Percentiles rank a stretch among this genome's conserved stretches.
These are phyloP conservation scores for Bifiguratus adelaidae DNA, from an alignment of 192 early-diverging fungal genomes.

Conservation along the genomic window DNA sequence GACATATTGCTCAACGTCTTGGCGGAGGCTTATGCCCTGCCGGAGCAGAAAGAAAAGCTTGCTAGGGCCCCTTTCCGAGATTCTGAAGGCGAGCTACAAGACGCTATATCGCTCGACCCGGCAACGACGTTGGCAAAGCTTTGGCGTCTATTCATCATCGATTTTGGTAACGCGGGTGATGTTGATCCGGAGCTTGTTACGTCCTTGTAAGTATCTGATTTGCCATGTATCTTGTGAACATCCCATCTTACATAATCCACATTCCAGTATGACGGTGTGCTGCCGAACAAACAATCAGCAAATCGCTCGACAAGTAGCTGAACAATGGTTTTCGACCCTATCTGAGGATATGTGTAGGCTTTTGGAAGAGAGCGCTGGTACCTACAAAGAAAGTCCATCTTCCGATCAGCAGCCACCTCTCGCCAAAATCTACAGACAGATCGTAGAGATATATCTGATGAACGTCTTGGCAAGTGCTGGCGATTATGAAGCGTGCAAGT, in stretches of 20 bases:
- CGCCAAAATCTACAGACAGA: conserved; percentile 6
- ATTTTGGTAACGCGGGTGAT: background rate
- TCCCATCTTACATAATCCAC: conserved; percentile 3
- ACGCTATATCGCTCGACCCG: background rate
- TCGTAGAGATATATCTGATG: conserved; percentile 11
- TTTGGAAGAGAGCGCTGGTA: conserved; percentile 2
- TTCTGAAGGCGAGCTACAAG: background rate
- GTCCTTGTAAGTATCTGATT: background rate
- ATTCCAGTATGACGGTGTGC: conserved; percentile 10
- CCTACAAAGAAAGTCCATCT: background rate
- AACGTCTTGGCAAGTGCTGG: conserved; percentile 5
- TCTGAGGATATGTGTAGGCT: conserved; percentile 7
- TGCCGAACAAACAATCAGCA: background rate
- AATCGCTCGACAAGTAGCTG: conserved; percentile 17
- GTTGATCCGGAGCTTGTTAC: conserved; percentile 1
- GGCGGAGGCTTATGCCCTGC: background rate
- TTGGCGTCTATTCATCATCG: background rate
- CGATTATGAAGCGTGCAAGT: conserved; percentile 16
- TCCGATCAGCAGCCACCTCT: background rate
- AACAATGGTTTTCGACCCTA: conserved; percentile 18
- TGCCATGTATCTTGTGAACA: background rate
- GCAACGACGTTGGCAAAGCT: background rate
- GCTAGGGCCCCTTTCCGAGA: background rate
- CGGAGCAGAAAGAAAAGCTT: background rate
- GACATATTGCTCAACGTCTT: conserved; percentile 6